Evolutionary conservation across 2,329 filamentous ascomycete species (phyloP), one percentile per base, ranked within the genome.

Genomic region (Aspergillus quadrilineatus): DNA sequence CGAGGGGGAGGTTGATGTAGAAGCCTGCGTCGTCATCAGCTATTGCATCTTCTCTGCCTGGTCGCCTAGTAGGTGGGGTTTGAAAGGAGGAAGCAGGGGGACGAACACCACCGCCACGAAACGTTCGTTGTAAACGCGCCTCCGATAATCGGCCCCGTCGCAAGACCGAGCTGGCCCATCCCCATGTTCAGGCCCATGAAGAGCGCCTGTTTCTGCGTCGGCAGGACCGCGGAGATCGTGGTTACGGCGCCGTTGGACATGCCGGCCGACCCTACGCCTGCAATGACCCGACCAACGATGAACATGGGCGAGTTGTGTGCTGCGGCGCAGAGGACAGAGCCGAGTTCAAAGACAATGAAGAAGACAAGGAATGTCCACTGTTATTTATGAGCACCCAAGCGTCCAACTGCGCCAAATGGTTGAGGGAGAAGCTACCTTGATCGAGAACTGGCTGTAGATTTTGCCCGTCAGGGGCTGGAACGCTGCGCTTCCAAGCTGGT

Each of bases 101-200:
- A 42, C 36, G 9, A n/a, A 50, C 48, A 50, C 48, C 48, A 50
- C n/a, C 48, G 48, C 48, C 48, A 50, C 12, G 48, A 39, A 2
- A 54, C 49, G 17, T 55, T 15, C 12, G 54, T 37, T 0, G 56
- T 55, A 2, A 55, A 58, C 10, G 44, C 56, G 8, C 52, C 56
- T 32, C 56, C 44, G 43, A 63, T 53, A 4, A 77, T 53, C 7
- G 70, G 71, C 6, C 43, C 42, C 22, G 42, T 22, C 9, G 51
- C 44, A 5, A 53, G 43, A 2, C 43, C 43, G 26, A 46, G 43
- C 26, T 46, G 43, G 10, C 43, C 43, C 43, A 46, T 47, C 0
- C 46, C 42, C 37, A 44, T 28, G 26, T 34, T 26, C 12, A 50
- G 15, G 9, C 48, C 48, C 34, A 41, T 50, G 36, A 50, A 39